Evolutionary conservation across 2,329 filamentous ascomycete genomes (phyloP), one percentile per base, ranked within the genome.

Genomic region (Domatiomyces catenatus): DNA sequence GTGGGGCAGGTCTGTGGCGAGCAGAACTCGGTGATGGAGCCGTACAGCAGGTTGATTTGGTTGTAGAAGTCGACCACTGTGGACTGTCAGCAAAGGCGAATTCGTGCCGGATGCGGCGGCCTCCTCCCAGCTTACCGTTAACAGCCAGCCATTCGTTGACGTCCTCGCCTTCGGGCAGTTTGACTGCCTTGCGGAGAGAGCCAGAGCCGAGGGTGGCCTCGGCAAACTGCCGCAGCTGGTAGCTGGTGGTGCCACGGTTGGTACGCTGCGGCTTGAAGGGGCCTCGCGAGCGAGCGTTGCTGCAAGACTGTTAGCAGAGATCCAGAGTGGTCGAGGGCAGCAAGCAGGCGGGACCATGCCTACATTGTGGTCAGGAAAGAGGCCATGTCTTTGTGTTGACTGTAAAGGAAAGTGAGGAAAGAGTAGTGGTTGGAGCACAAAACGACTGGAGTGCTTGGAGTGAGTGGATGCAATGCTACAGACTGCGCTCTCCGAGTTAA

Each of bases 51-150:
- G 71, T 98, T 98, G 74, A 98, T 94, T 70, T 98, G 92, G 73
- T 98, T 98, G 79, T 98, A 98, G 70, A 98, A 98, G 70, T 98
- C 92, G 72, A 98, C 92, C 73, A 98, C 89, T 94, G 59, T 49
- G 43, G 39, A 48, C n/a, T 12, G 17, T 45, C 43, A 45, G 43
- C n/a, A 45, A 20, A 19, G 6, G 28, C 26, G 10, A 19, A 10
- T 15, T 10, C 15, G 15, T n/a, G 42, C 42, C 42, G 42, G 42
- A 3, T n/a, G 42, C 18, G 43, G 19, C 39, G 24, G 39, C 22
- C 22, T 24, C 22, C 22, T 42, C 42, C 3, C 15, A 20, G 7
- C 44, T 48, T 72, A 94, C 89, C 85, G 71, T 98, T 98, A 61
- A 98, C 92, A 24, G 92, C 92, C 54, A 98, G 71, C 92, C 92